A percentile compares a stretch with the other conserved stretches of the same genome.
Conservation (phyloP, 345 rosid species). For the Gynandropsis gynandra region DNA sequence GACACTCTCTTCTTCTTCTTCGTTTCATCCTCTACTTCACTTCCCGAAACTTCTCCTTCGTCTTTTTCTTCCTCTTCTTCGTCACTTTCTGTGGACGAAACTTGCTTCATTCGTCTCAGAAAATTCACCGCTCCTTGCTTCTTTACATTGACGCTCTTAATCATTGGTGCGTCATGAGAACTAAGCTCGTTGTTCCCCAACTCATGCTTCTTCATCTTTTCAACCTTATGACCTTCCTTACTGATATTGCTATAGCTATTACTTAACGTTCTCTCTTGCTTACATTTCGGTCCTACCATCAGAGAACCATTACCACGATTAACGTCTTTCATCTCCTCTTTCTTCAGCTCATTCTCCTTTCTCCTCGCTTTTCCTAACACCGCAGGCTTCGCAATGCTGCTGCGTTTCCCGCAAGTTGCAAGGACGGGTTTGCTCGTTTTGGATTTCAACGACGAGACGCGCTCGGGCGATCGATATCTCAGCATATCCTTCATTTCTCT, state of each 20-base stretch:
- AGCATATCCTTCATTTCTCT: conserved; percentile 34
- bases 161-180: conserved; percentile 35
- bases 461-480: conserved; percentile 5
- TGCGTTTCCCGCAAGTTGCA: no score
- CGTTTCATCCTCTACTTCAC: no score
- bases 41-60: no score
- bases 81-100: no score
- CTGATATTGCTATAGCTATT: conserved; percentile 18
- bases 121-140: no score
- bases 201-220: conserved; percentile 23
- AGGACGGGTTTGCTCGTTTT: background rate
- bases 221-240: conserved; percentile 20
- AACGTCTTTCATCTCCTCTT: conserved; percentile 18
- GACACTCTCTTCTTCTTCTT: no score
- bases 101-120: no score
- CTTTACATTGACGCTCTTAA: conserved; percentile 7
- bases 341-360: conserved; percentile 19
- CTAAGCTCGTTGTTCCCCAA: conserved; percentile 47
- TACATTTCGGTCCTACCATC: conserved; percentile 22
- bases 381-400: conserved; percentile 9
- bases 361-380: conserved; percentile 13
- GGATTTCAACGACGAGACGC: background rate
- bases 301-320: conserved; percentile 5
- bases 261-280: conserved; percentile 21
- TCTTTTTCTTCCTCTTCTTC: no score